Evolutionary conservation across 768 basidiomycete species (phyloP).

Genomic region (Cubamyces sp.): DNA sequence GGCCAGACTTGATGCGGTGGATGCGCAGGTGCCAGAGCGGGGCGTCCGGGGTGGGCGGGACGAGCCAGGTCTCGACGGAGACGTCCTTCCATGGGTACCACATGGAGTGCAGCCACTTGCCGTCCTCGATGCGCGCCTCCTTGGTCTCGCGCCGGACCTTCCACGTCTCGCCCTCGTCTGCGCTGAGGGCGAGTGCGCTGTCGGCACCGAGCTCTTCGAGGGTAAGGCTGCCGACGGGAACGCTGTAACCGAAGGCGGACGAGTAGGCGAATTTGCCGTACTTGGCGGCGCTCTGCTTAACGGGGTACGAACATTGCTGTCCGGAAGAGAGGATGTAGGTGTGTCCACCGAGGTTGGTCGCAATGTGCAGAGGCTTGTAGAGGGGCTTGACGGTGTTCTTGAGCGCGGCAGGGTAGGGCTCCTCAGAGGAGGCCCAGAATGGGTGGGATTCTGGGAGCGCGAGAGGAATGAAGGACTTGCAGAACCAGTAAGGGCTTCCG

Average conservation of each 20-base stretch:
- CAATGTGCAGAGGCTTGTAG: constrained; percentile 68
- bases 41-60: constrained; percentile 59
- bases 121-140: constrained; percentile 57
- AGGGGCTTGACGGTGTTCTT: constrained; percentile 54
- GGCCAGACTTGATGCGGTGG: constrained; percentile 59
- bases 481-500: constrained; percentile 82
- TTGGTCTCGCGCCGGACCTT: constrained; percentile 65
- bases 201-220: constrained; percentile 76
- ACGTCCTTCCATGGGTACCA: constrained; percentile 81
- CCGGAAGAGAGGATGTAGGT: constrained; percentile 76
- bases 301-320: constrained; percentile 78
- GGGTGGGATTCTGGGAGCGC: constrained; percentile 67
- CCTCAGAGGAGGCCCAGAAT: constrained; percentile 73
- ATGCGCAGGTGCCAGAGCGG: constrained; percentile 74
- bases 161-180: constrained; percentile 75
- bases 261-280: constrained; percentile 82
- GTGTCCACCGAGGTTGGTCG: constrained; percentile 63
- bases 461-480: constrained; percentile 73
- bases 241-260: constrained; percentile 77
- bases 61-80: constrained; percentile 73
- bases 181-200: constrained; percentile 69
- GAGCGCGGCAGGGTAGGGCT: constrained; percentile 58
- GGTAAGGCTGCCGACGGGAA: constrained; percentile 62
- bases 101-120: constrained; percentile 62
- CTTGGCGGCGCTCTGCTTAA: constrained; percentile 78